Base-by-base conservation (phyloP, 352 stramenopile genomes). In the Pythium apleroticum region DNA sequence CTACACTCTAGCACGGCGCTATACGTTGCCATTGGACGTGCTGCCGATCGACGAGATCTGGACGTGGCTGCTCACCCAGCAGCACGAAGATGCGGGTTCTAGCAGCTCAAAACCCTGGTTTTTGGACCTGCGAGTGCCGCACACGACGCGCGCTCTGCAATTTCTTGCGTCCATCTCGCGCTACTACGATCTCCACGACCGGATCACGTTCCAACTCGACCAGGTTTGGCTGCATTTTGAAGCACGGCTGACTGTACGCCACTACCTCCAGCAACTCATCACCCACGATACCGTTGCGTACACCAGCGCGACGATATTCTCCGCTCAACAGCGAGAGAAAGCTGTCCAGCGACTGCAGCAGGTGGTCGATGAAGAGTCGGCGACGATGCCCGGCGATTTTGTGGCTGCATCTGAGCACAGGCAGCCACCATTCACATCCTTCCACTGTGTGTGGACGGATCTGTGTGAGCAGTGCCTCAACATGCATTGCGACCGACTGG, bases 381-480 rank as follows among this genome's bases (percentile, higher is more conserved):
- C 63, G 11, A 3, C 28, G 3, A 11, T 41, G 19, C n/a, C 52
- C n/a, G 20, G 20, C 17, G 19, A 49, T 17, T 27, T 49, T 7
- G 41, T 14, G n/a, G 9, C 17, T 12, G 41, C 41, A 14, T 28
- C 41, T 2, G n/a, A 49, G 3, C 12, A 7, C 25, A 49, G 5
- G 1, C 12, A 52, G 43, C 19, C 28, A 45, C 41, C 66, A 14
- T 88, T 85, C 41, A 78, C 65, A 10, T 62, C 49, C 0, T 89
- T 89, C 35, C 76, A 89, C 43, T 85, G 64, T 14, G 37, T 76
- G 14, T 77, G 69, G 72, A 80, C 72, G 11, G 74, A 80, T 39
- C 53, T 89, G 20, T 89, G 80, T 30, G 70, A 84, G 37, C 59
- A 75, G 3, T 89, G 77, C 56, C 31, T 89, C 20, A 58, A 63